Percentiles rank a stretch among this genome's conserved stretches.
Conservation (phyloP, 768 basidiomycete species). For the Amanita phalloides region DNA sequence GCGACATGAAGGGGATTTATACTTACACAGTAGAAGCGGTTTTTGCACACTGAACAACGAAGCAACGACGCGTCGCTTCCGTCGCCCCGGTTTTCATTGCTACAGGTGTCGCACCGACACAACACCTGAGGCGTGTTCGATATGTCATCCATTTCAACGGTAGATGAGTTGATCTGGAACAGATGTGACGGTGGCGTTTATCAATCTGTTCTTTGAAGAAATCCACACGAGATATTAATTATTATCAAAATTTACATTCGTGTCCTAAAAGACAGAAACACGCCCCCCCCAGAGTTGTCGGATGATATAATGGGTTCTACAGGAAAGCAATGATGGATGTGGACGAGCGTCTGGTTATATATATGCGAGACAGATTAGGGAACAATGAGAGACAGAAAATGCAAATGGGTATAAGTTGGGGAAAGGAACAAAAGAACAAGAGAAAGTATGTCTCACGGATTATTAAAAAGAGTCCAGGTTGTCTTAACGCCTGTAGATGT, state of each 20-base stretch:
- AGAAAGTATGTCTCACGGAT: background rate
- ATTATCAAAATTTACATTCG: background rate
- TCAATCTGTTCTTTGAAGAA: background rate
- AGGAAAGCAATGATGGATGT: background rate
- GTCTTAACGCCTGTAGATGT: conserved; percentile 1
- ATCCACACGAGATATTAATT: background rate
- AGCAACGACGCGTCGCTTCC: background rate
- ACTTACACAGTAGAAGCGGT: conserved; percentile 4
- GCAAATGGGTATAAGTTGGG: background rate
- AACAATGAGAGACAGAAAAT: background rate
- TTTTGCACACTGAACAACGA: conserved; percentile 4
- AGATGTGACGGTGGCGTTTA: background rate
- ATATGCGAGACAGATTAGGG: background rate
- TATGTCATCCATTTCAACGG: background rate
- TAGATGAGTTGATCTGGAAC: background rate
- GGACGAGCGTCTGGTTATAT: background rate
- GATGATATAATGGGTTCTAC: background rate
- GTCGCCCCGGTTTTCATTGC: conserved; percentile 1
- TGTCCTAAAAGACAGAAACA: background rate
- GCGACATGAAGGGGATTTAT: background rate
- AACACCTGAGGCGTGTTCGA: background rate
- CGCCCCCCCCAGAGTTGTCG: background rate
- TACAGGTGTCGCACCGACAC: background rate
- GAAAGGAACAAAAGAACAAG: background rate
- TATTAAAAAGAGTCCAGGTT: background rate